Base-by-base conservation (phyloP, 1,139 yeast species). In the Geotrichum siamense region DNA sequence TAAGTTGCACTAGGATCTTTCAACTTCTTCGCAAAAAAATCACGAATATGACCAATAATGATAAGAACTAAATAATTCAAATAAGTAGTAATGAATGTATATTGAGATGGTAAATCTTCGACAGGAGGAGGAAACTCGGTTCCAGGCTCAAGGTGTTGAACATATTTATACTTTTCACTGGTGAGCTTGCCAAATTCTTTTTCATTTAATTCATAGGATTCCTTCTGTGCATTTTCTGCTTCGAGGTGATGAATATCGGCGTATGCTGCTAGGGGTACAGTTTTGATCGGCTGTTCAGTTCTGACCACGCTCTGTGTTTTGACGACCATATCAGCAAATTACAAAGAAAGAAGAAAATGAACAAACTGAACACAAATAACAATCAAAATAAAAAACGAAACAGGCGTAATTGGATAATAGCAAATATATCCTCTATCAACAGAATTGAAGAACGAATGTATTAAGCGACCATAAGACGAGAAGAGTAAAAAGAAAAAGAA, bases 21-120 rank as follows among this genome's bases (percentile, higher is more conserved):
- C 61, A 89, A 82, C 22, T 71, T 67, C 60, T 82, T 77, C 41
- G 94, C 96, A 50, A 86, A 75, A 60, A 82, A 89, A 65, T 91
- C 99, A 54, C 89, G 78, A 31, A 87, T 67, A 59, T 91, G 96
- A 32, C 99, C 99, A 51, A 86, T 73, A 29, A 87, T 76, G 53
- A 91, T 85, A 58, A 91, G 72, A 41, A 85, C 75, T 53, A 91
- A 71, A 62, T 87, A 93, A 61, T 82, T 79, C 55, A 91, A 66
- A 59, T 89, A 91, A 2, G 98, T 91, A 46, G 85, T 74, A 48
- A 91, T 68, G 52, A 84, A 77, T 45, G 84, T 78, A 53, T 74
- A 73, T 58, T 84, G 83, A 9, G 95, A 91, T 5, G 97, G 97
- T 47, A 55, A 48, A 39, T 89, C 94, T 43, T 65, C 65, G 5